A percentile compares a stretch with the other conserved stretches of the same genome.
phyloP scores from a whole-genome alignment of 176 grass and related monocot genomes.

The bread wheat (Triticum aestivum) region DNA sequence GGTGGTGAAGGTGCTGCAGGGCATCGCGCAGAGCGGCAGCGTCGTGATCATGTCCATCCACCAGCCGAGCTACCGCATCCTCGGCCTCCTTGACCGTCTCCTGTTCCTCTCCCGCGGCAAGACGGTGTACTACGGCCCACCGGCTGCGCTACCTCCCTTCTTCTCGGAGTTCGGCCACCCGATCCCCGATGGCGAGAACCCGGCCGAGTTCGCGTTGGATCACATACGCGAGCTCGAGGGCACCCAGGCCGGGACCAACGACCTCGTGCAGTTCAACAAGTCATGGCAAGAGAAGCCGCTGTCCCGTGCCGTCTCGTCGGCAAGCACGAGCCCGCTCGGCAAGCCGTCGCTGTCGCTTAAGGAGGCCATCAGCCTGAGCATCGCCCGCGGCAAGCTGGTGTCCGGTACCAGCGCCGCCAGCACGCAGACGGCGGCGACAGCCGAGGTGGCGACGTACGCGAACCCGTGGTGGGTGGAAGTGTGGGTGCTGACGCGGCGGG shows the following conservation, averaged over 20 bases:
- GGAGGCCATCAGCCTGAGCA: conserved; percentile 50
- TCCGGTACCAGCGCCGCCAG: conserved; percentile 4
- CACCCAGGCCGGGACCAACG: conserved; percentile 25
- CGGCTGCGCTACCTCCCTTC: conserved; percentile 40
- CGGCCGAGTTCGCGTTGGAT: conserved; percentile 79
- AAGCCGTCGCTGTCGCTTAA: conserved; percentile 26
- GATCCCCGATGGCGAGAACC: conserved; percentile 79
- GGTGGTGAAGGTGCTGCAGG: conserved; percentile 75
- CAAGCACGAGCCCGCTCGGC: not conserved
- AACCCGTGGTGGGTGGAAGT: conserved; percentile 83
- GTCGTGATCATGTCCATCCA: conserved; percentile 79
- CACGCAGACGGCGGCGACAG: not conserved
- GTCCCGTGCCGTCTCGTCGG: not conserved
- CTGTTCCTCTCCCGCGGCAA: conserved; percentile 65
- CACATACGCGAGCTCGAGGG: conserved; percentile 57
- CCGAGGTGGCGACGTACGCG: conserved; percentile 51
- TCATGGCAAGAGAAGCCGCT: conserved; percentile 29
- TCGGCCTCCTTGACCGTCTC: conserved; percentile 57
- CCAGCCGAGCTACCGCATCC: conserved; percentile 80
- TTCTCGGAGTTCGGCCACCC: conserved; percentile 62
- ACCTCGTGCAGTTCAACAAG: conserved; percentile 44
- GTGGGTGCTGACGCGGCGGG: conserved; percentile 55
- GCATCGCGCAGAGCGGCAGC: conserved; percentile 73
- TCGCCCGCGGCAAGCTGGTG: conserved; percentile 60
- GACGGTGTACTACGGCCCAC: conserved; percentile 72